Evolutionary conservation across 148 eudicot species (phyloP), one percentile per base, ranked within the genome.

Genomic region (Fallopia convolvulus): DNA sequence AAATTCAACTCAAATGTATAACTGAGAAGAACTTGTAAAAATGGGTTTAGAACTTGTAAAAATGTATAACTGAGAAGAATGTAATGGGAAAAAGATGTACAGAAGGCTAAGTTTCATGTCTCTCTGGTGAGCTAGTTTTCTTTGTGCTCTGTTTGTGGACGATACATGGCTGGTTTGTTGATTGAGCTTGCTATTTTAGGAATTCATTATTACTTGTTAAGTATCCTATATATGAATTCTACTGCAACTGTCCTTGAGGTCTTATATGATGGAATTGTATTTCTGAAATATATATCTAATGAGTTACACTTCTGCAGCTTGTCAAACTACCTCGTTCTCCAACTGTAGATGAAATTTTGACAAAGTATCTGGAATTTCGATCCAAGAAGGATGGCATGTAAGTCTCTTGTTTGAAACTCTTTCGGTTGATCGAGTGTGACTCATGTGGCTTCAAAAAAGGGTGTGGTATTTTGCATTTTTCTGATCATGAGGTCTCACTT

Each of bases 281-380:
- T 23, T 74, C 26, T 74, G 30, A 32, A 76, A 42, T n/a, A 72
- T 18, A 13, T 42, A n/a, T 40, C 14, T 36, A 8, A 23, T 50
- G 48, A 13, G 18, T 76, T 74, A 65, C 60, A 75, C 70, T 75
- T 79, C 13, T 86, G 88, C 99, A 95, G 99, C 93, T 95, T 77
- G 92, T 90, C 77, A 90, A 89, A 80, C 89, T 95, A 72, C 99
- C 99, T 0, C 93, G 97, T 77, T 88, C 92, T 75, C 99, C 97
- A 32, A 91, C 78, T 82, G 97, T 92, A 74, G 97, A 95, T 82
- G 92, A 90, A 58, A 79, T 95, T 78, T 79, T 95, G 80, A 81
- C 89, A 52, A 90, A 91, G 85, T 95, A 91, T 84, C 91, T 92
- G 75, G 99, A 92, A 70, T 90, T 88, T 82, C 83, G 90, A 81